Base-by-base conservation (phyloP, 805 yeast species). In the Kodamaea neixiangensis region DNA sequence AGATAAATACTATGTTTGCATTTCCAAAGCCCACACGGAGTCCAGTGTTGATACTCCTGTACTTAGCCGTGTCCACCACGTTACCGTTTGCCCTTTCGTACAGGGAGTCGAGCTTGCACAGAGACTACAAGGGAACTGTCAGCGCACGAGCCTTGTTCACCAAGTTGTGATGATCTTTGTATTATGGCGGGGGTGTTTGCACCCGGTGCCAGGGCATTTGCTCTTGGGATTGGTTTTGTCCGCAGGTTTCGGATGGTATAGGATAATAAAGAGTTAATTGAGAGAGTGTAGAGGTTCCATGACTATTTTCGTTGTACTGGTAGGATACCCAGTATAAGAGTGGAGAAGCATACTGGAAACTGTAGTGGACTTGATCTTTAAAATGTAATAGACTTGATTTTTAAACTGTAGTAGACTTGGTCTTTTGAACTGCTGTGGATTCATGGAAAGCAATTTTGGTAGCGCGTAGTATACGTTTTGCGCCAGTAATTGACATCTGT, bases 31-130 rank as follows among this genome's bases (percentile, higher is more conserved):
- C 50, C 19, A 41, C 59, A n/a, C 43, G 35, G 21, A 40, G 69
- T 10, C 62, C 73, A 39, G 58, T 65, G 17, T 60, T 73, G 47
- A 58, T 72, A 38, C 61, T 74, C 47, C 66, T 70, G 39, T 74
- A 74, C 61, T 66, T 74, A 55, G 68, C 75, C 4, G 50, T 71
- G 10, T 69, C 76, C 10, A 63, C 75, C 33, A 70, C 76, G 17
- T 51, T 67, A 37, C 78, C 78, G 3, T 73, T 74, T 49, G 52
- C 68, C 43, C 70, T 72, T 49, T 71, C 76, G 2, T 74, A 73
- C 56, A 70, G 65, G 50, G 78, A 73, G 51, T 57, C 75, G 13
- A 59, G 64, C 33, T 43, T 38, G 31, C 48, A 50, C 44, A 52
- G 54, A 17, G 55, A 63, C 14, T 57, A 54, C 34, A 73, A 72